Conservation (phyloP, 2,329 filamentous ascomycete species). For the Neobulgaria alba region DNA sequence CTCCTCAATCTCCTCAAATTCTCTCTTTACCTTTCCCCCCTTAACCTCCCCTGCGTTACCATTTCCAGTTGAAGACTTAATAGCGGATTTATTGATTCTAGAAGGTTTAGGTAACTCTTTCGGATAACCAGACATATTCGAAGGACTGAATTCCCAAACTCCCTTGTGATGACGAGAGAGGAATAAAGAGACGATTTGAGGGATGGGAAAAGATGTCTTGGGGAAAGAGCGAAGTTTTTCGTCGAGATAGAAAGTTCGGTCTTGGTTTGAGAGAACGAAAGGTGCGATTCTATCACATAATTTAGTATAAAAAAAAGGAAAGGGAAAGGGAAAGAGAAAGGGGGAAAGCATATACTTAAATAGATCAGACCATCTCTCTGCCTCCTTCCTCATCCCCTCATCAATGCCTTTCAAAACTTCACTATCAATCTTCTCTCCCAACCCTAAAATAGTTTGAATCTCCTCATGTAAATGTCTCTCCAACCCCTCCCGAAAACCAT, state of each 20-base stretch:
- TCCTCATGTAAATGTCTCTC: slow-evolving; percentile 27
- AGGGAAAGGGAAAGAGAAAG: too few species aligned
- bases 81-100: too few species aligned
- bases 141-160: slow-evolving; percentile 26
- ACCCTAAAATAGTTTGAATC: slow-evolving; percentile 22
- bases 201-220: slow-evolving; percentile 15
- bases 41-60: too few species aligned
- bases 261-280: slow-evolving; percentile 15
- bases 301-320: not conserved
- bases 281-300: slow-evolving; percentile 19
- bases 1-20: too few species aligned
- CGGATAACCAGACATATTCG: slow-evolving; percentile 23
- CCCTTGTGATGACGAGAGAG: slow-evolving; percentile 19
- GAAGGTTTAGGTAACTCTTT: too few species aligned
- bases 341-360: slow-evolving; percentile 18
- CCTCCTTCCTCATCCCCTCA: slow-evolving; percentile 9
- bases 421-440: slow-evolving; percentile 16
- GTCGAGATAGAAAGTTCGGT: slow-evolving; percentile 13
- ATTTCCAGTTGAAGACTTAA: too few species aligned
- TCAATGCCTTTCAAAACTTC: slow-evolving; percentile 15
- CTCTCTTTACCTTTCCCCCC: too few species aligned
- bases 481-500: slow-evolving; percentile 18
- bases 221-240: slow-evolving; percentile 18
- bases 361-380: slow-evolving; percentile 19
- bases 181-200: slow-evolving; percentile 22